phyloP scores from a whole-genome alignment of 1,284 basidiomycete species.

The Porogramme epimiltina region DNA sequence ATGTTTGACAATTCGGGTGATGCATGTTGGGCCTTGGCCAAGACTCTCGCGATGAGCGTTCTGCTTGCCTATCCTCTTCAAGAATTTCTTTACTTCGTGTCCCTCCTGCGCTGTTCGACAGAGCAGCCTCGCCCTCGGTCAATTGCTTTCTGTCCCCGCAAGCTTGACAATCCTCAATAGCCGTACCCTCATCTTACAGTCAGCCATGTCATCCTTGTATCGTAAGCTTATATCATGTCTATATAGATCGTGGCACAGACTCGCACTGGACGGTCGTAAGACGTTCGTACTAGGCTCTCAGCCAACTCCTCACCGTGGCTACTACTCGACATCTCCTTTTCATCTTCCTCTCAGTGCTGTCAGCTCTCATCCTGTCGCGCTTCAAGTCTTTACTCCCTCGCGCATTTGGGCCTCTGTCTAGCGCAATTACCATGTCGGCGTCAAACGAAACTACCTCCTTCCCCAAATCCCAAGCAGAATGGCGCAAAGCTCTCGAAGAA shows the following conservation, averaged over 20 bases:
- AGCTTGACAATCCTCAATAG: too few relatives aligned
- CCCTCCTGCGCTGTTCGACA: too few relatives aligned
- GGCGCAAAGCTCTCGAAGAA: constrained; percentile 58
- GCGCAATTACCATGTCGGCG: constrained; percentile 16
- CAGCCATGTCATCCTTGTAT: constrained; percentile 5
- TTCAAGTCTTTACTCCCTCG: constrained; percentile 14
- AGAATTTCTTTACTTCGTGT: too few relatives aligned
- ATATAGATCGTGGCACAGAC: background rate
- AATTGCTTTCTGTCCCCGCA: too few relatives aligned
- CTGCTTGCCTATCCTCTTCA: too few relatives aligned
- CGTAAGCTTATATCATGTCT: constrained; percentile 12
- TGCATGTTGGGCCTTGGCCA: too few relatives aligned
- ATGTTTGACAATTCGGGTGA: too few relatives aligned
- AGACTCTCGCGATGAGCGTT: too few relatives aligned
- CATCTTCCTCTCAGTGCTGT: constrained; percentile 19
- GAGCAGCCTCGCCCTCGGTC: too few relatives aligned
- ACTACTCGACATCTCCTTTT: background rate
- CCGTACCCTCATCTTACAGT: background rate
- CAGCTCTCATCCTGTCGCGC: constrained; percentile 23
- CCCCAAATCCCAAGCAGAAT: constrained; percentile 44
- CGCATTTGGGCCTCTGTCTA: constrained; percentile 10
- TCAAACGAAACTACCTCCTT: constrained; percentile 16
- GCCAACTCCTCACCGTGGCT: constrained; percentile 14
- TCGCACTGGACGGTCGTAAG: too few relatives aligned
- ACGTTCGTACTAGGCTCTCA: background rate